Base-by-base conservation (phyloP, 2,329 filamentous ascomycete genomes). In the Ampelomyces quisqualis region DNA sequence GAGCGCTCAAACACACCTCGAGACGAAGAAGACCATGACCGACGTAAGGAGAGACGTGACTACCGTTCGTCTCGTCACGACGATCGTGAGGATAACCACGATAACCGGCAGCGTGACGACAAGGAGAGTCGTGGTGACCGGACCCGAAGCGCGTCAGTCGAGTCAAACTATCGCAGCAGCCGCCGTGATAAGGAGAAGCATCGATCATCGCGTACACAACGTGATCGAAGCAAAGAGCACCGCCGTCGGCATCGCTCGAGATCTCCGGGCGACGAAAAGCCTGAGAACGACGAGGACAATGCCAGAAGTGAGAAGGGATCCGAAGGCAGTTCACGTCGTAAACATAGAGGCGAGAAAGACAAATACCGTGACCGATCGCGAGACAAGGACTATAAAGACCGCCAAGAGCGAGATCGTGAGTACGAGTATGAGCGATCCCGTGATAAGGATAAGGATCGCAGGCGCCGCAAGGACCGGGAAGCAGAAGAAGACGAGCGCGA, bases 91-190 rank as follows among this genome's bases (percentile, higher is more conserved):
- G 70, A 50, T 69, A 74, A 61, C 14, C 45, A 62, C 9, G 59
- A 64, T 21, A 56, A 57, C n/a, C 49, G 54, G 2, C 32, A 53
- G 33, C 58, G 57, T 14, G 63, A 67, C 9, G 77, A 81, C 33
- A 77, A 78, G 35, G 82, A 83, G 0, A 57, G 54, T 28, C 59
- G 60, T 20, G 62, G 58, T 13, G 77, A 81, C 33, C 76, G 79
- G 33, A 82, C 85, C 1, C 77, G 84, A 42, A 88, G 85, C 4
- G 75, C 76, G 4, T 88, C 86, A 2, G 79, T 78, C 1, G 79
- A 81, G 7, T 69, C 68, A 24, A 80, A 77, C 49, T 79, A 82
- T 54, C 79, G 81, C 47, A 82, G 80, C 47, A 82, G 81, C 52
- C 82, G 70, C 17, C 62, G 65, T 20, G 71, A 68, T 1, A 71